These are phyloP conservation scores for Penicillium argentinense DNA, from an alignment of 495 filamentous ascomycete species.

Conservation along the genomic window DNA sequence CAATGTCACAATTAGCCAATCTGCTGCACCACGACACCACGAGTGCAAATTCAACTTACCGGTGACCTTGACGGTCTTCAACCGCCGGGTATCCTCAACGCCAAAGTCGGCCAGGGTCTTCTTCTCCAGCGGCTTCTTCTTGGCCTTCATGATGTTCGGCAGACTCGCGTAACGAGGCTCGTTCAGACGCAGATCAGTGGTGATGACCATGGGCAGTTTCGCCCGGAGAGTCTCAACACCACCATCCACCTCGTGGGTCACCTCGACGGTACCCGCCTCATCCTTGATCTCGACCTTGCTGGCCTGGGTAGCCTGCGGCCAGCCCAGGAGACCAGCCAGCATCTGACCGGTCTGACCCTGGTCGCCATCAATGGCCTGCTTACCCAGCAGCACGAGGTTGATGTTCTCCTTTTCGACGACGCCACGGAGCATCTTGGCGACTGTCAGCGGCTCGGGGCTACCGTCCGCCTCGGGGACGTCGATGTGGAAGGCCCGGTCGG, in stretches of 20 bases:
- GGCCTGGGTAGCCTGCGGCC: slow-evolving; percentile 94
- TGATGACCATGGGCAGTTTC: slow-evolving; percentile 86
- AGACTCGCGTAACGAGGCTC: slow-evolving; percentile 92
- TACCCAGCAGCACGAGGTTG: slow-evolving; percentile 90
- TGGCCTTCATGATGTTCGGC: slow-evolving; percentile 99
- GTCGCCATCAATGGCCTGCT: slow-evolving; percentile 98
- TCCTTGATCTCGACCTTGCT: slow-evolving; percentile 71
- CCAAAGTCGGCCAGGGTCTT: slow-evolving; percentile 79
- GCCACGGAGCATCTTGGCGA: slow-evolving; percentile 82
- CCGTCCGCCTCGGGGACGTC: slow-evolving; percentile 58
- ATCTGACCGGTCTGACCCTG: slow-evolving; percentile 96
- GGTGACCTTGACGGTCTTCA: slow-evolving; percentile 86
- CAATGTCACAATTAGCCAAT: slow-evolving; percentile 23
- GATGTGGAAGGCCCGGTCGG: slow-evolving; percentile 86
- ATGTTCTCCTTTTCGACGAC: slow-evolving; percentile 79
- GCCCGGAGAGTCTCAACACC: slow-evolving; percentile 86
- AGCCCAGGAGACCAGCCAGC: slow-evolving; percentile 88
- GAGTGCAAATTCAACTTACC: slow-evolving; percentile 50
- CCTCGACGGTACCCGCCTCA: slow-evolving; percentile 57
- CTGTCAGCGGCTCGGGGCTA: slow-evolving; percentile 80
- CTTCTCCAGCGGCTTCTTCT: slow-evolving; percentile 98
- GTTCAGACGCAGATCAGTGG: slow-evolving; percentile 92
- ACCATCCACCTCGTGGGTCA: slow-evolving; percentile 91
- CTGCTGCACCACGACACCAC: background rate
- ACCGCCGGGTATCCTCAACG: slow-evolving; percentile 65